Conservation (phyloP, 2,329 filamentous ascomycete genomes). For the Apiospora sp. region DNA sequence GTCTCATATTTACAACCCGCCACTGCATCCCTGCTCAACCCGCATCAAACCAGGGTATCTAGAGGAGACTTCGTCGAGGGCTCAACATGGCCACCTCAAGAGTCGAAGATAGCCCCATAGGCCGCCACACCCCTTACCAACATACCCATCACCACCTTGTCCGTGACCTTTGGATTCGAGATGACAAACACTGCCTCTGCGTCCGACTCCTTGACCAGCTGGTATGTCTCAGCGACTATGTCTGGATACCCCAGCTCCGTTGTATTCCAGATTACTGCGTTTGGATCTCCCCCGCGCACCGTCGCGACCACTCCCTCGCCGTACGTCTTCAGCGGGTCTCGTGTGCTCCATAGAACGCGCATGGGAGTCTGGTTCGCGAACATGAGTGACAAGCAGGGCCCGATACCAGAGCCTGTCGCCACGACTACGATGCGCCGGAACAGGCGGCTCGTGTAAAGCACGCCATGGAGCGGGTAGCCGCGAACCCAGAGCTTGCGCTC, state of each 20-base stretch:
- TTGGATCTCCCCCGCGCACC: constrained; percentile 38
- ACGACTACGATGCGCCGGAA: constrained; percentile 66
- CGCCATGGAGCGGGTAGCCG: constrained; percentile 66
- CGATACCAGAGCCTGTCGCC: constrained; percentile 70
- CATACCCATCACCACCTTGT: constrained; percentile 41
- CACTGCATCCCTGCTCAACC: background rate
- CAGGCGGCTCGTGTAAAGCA: constrained; percentile 65
- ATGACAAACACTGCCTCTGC: constrained; percentile 47
- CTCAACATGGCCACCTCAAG: constrained; percentile 22
- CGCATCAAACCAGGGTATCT: background rate
- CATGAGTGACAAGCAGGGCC: constrained; percentile 65
- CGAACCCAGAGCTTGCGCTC: constrained; percentile 65
- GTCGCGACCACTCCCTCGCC: constrained; percentile 40
- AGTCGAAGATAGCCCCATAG: constrained; percentile 48
- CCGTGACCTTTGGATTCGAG: constrained; percentile 44
- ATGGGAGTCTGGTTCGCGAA: constrained; percentile 48
- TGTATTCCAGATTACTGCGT: constrained; percentile 45
- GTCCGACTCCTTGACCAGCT: constrained; percentile 2
- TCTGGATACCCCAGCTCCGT: constrained; percentile 41
- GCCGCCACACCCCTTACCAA: constrained; percentile 43
- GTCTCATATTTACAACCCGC: background rate
- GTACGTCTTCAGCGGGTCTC: constrained; percentile 44
- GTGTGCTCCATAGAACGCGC: constrained; percentile 47
- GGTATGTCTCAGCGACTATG: constrained; percentile 34
- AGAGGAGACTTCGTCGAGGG: background rate